These are phyloP conservation scores for Microsporum ferrugineum DNA, from an alignment of 2,329 filamentous ascomycete genomes.

Conservation along the genomic window DNA sequence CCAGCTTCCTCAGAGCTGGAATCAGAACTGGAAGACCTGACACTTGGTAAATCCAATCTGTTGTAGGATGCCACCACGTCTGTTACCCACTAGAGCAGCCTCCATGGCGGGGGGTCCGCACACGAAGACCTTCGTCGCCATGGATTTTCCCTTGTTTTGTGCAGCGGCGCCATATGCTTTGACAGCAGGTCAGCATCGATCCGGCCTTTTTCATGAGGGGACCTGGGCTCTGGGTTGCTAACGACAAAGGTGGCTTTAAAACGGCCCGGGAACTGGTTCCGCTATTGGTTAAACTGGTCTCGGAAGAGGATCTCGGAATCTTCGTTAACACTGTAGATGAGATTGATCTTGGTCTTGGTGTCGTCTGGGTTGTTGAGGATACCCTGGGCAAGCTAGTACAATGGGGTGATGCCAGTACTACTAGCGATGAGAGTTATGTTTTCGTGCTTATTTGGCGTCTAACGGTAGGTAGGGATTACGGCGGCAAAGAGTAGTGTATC, in stretches of 20 bases:
- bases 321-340: conserved; percentile 56
- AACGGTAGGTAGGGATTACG: conserved; percentile 44
- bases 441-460: conserved; percentile 39
- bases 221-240: conserved; percentile 32
- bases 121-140: conserved; percentile 48
- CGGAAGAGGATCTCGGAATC: conserved; percentile 51
- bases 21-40: conserved; percentile 46
- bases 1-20: conserved; percentile 20
- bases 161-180: conserved; percentile 34
- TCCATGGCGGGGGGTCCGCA: conserved; percentile 61
- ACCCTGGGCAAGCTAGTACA: conserved; percentile 52
- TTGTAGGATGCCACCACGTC: conserved; percentile 40
- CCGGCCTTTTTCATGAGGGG: conserved; percentile 42
- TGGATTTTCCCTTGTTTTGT: conserved; percentile 27
- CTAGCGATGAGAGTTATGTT: conserved; percentile 57
- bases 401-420: conserved; percentile 60
- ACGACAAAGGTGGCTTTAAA: conserved; percentile 51
- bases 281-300: conserved; percentile 44
- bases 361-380: conserved; percentile 53
- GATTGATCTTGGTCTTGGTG: conserved; percentile 46
- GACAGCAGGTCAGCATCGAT: conserved; percentile 46
- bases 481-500: conserved; percentile 48
- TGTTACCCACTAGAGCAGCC: conserved; percentile 28
- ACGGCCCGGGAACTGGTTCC: conserved; percentile 41
- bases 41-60: conserved; percentile 48